Evolutionary conservation across 2,329 filamentous ascomycete genomes (phyloP).

Genomic region (Fusarium marasasianum): DNA sequence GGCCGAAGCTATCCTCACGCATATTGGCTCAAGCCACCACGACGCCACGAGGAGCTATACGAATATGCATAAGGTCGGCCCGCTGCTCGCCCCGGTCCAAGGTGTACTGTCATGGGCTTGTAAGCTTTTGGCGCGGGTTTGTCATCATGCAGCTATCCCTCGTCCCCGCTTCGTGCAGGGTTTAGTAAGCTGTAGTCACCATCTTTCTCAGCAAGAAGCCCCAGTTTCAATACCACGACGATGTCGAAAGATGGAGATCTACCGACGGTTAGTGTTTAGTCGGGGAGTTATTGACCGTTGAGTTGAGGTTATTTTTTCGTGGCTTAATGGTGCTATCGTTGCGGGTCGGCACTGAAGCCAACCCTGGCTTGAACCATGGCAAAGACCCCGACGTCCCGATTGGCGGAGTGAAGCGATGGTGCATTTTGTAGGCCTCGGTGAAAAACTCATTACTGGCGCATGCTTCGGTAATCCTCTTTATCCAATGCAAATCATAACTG

Average conservation of each 20-base stretch:
- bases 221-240: background rate
- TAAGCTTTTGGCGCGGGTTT: constrained; percentile 18
- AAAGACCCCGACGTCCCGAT: background rate
- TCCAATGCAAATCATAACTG: background rate
- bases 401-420: background rate
- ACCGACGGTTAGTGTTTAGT: background rate
- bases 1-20: constrained; percentile 2
- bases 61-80: constrained; percentile 10
- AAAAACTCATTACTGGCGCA: background rate
- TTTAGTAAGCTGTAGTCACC: constrained; percentile 28
- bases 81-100: background rate
- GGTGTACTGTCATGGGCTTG: constrained; percentile 8
- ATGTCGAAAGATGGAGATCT: background rate
- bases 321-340: background rate
- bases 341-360: background rate
- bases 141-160: constrained; percentile 20
- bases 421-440: background rate
- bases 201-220: constrained; percentile 17
- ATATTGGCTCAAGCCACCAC: background rate
- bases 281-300: background rate
- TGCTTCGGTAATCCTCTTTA: background rate
- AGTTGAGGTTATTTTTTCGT: background rate
- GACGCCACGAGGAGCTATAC: background rate
- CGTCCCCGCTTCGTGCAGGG: background rate
- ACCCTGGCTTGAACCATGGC: background rate